A percentile compares a stretch with the other conserved stretches of the same genome.
Conservation (phyloP, 306 rosid genomes). For the Leucaena leucocephala region DNA sequence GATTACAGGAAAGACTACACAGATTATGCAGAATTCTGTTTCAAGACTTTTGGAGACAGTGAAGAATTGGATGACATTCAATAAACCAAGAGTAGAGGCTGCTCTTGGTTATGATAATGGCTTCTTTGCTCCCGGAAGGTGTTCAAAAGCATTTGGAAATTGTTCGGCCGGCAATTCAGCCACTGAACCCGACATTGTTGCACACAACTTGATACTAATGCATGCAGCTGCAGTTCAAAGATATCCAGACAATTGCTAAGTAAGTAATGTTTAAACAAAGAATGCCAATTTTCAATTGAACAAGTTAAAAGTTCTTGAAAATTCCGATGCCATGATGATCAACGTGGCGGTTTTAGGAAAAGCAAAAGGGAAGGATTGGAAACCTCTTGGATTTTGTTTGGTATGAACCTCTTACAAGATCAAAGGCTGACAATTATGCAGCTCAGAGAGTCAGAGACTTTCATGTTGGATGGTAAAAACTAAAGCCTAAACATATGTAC, state of each 20-base stretch:
- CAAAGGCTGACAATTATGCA: slow-evolving; percentile 62
- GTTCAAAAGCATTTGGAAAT: slow-evolving; percentile 61
- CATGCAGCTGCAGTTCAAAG: slow-evolving; percentile 68
- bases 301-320: background rate
- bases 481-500: background rate
- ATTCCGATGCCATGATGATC: background rate
- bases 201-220: slow-evolving; percentile 58
- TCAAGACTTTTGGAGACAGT: slow-evolving; percentile 68
- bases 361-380: slow-evolving; percentile 61
- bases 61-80: slow-evolving; percentile 73
- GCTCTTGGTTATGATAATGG: slow-evolving; percentile 74
- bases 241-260: slow-evolving; percentile 62
- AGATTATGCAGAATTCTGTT: slow-evolving; percentile 67
- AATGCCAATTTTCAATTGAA: background rate
- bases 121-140: slow-evolving; percentile 62
- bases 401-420: slow-evolving; percentile 67
- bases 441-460: slow-evolving; percentile 77
- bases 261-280: background rate
- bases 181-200: slow-evolving; percentile 62
- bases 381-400: slow-evolving; percentile 66
- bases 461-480: slow-evolving; percentile 65
- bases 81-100: slow-evolving; percentile 65
- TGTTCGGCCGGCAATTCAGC: slow-evolving; percentile 65
- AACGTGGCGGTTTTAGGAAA: slow-evolving; percentile 37
- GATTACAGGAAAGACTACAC: slow-evolving; percentile 62